Evolutionary conservation across 2,329 filamentous ascomycete genomes (phyloP).

Genomic region (Microsporum canis): DNA sequence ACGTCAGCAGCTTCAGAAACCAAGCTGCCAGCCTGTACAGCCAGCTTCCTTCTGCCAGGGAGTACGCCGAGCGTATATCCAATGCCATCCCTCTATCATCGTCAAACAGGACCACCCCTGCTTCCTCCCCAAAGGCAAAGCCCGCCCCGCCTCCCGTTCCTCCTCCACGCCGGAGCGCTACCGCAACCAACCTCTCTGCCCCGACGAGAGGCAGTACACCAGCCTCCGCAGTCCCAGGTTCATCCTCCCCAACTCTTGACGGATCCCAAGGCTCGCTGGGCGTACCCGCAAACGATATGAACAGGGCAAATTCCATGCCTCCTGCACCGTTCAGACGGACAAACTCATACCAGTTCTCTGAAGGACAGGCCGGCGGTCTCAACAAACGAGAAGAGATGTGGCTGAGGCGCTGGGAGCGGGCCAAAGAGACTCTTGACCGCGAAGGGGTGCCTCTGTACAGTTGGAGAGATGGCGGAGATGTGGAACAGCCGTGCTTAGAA

Average conservation of each 20-base stretch:
- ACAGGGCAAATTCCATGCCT: slow-evolving; percentile 21
- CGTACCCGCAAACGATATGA: slow-evolving; percentile 14
- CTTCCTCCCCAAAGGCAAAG: neutral
- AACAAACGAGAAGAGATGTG: slow-evolving; percentile 41
- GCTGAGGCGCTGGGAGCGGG: slow-evolving; percentile 38
- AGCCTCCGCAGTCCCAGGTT: slow-evolving; percentile 7
- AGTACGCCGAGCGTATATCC: slow-evolving; percentile 18
- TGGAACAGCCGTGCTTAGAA: slow-evolving; percentile 33
- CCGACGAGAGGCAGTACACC: neutral
- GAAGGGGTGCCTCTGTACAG: slow-evolving; percentile 34
- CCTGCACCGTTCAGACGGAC: slow-evolving; percentile 3
- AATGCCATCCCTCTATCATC: slow-evolving; percentile 21
- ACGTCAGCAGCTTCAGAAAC: slow-evolving; percentile 13
- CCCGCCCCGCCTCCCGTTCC: slow-evolving; percentile 14
- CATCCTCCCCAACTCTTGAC: slow-evolving; percentile 6
- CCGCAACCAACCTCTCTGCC: neutral
- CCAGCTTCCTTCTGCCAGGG: slow-evolving; percentile 13
- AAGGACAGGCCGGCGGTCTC: slow-evolving; percentile 14
- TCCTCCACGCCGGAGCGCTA: slow-evolving; percentile 19
- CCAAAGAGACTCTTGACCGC: slow-evolving; percentile 32
- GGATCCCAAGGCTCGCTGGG: neutral
- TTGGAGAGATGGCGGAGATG: slow-evolving; percentile 39
- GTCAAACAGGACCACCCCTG: neutral
- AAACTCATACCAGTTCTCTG: slow-evolving; percentile 7
- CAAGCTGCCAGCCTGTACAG: slow-evolving; percentile 15